Evolutionary conservation across 345 rosid genomes (phyloP), one percentile per base, ranked within the genome.

Genomic region (Laguncularia racemosa): DNA sequence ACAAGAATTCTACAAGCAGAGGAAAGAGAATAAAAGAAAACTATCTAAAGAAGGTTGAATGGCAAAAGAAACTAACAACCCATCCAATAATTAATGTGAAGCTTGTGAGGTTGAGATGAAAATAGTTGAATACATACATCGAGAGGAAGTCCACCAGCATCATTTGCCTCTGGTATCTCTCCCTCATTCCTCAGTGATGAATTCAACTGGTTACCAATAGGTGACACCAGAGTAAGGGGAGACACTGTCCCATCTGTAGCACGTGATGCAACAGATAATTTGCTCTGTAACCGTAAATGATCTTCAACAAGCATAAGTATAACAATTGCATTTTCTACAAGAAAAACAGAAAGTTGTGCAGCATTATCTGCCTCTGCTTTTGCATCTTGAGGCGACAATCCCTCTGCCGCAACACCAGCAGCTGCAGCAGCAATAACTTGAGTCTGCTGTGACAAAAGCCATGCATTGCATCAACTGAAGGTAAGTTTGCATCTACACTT

Each of bases 401-500:
- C 95, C 74, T 81, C 99, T 46, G 99, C 99, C 43, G 99, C 97
- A 69, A 90, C 97, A 67, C 97, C 97, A 79, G 95, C 99, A 72
- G 99, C 96, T 19, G 97, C 96, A 19, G 97, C 95, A 49, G 99
- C 99, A 81, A 95, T 95, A 74, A 95, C 92, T 77, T 95, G 96
- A 73, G 97, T 95, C 99, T 95, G 90, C 78, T 33, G 40, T 4
- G 50, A 56, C 58, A 74, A 73, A 66, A 60, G 65, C 73, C 63
- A 64, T 50, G 53, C 57, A 26, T 46, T 12, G 40, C 2, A 14
- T 52, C 23, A 47, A 20, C 13, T 48, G 47, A 17, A 33, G 46
- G 50, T 28, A 55, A 20, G 16, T 51, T 14, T 13, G 17, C 23
- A 40, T 55, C 16, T 38, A 17, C 16, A 38, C 20, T 46, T 14